phyloP scores from a whole-genome alignment of 169 alveolate genomes.

The Cryptosporidium xiaoi region DNA sequence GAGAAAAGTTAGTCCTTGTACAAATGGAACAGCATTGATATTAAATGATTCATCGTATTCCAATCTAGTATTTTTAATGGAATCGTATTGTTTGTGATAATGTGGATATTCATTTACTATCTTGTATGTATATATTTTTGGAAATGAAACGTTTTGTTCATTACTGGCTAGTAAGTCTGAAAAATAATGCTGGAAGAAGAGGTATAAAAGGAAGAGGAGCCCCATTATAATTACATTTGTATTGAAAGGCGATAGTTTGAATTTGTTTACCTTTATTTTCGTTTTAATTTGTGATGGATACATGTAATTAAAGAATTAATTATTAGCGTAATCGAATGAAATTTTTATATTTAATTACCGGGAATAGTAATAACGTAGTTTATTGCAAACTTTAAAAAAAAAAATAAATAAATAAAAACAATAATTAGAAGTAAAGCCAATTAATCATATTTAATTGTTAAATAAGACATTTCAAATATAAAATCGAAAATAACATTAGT shows the following conservation, averaged over 20 bases:
- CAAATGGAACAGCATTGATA: slow-evolving; percentile 32
- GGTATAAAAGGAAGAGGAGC: not conserved
- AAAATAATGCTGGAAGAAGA: not conserved
- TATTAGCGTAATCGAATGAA: too few relatives aligned
- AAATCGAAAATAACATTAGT: too few relatives aligned
- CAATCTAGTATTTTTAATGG: not conserved
- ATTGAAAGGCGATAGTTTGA: not conserved
- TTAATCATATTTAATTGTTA: too few relatives aligned
- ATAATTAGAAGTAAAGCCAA: too few relatives aligned
- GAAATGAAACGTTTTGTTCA: not conserved
- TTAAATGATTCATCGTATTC: slow-evolving; percentile 13
- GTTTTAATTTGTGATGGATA: too few relatives aligned
- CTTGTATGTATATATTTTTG: slow-evolving; percentile 23
- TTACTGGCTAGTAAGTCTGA: not conserved
- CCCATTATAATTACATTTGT: slow-evolving; percentile 3
- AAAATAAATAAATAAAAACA: too few relatives aligned
- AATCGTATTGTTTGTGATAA: not conserved
- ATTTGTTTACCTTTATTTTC: too few relatives aligned
- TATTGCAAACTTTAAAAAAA: too few relatives aligned
- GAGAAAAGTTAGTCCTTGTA: slow-evolving; percentile 52
- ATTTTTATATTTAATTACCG: too few relatives aligned
- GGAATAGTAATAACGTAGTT: too few relatives aligned
- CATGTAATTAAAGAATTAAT: too few relatives aligned
- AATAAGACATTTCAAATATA: too few relatives aligned
- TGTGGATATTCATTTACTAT: slow-evolving; percentile 56